Evolutionary conservation across 306 rosid genomes (phyloP).

Genomic region (Prunus fruticosa): DNA sequence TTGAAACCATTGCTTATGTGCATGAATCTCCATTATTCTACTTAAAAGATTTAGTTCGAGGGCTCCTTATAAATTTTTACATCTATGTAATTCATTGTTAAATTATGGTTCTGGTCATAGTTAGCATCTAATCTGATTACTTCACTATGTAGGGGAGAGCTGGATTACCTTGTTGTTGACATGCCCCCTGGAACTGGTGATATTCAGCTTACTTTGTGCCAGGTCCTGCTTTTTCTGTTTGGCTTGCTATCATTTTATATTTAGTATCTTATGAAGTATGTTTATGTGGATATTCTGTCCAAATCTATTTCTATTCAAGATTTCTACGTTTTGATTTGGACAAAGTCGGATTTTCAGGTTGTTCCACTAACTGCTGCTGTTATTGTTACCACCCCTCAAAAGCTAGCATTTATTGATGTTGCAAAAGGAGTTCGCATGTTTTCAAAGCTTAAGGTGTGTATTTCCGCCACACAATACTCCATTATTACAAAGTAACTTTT

Average conservation of each 20-base stretch:
- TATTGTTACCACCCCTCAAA: slow-evolving; percentile 96
- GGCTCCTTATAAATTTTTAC: not conserved
- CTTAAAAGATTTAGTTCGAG: no score
- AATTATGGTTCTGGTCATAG: not conserved
- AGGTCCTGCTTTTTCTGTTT: slow-evolving; percentile 47
- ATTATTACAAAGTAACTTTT: not conserved
- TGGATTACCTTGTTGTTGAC: slow-evolving; percentile 92
- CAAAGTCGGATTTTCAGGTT: slow-evolving; percentile 48
- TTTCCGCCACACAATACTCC: slow-evolving; percentile 17
- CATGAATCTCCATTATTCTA: not conserved
- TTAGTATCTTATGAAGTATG: not conserved
- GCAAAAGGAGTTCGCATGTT: slow-evolving; percentile 99
- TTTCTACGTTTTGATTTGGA: slow-evolving; percentile 27
- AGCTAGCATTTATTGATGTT: slow-evolving; percentile 93
- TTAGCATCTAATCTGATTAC: slow-evolving; percentile 20
- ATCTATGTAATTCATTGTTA: not conserved
- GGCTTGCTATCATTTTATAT: not conserved
- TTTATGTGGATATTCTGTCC: not conserved
- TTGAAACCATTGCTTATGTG: not conserved
- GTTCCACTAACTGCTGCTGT: slow-evolving; percentile 95
- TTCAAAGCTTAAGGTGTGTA: slow-evolving; percentile 89
- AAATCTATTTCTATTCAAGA: not conserved
- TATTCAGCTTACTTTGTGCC: slow-evolving; percentile 96
- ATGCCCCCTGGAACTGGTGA: slow-evolving; percentile 99
- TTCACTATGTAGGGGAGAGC: slow-evolving; percentile 81